These are phyloP conservation scores for Neophaeococcomyces aloes DNA, from an alignment of 2,329 filamentous ascomycete species.

Conservation along the genomic window DNA sequence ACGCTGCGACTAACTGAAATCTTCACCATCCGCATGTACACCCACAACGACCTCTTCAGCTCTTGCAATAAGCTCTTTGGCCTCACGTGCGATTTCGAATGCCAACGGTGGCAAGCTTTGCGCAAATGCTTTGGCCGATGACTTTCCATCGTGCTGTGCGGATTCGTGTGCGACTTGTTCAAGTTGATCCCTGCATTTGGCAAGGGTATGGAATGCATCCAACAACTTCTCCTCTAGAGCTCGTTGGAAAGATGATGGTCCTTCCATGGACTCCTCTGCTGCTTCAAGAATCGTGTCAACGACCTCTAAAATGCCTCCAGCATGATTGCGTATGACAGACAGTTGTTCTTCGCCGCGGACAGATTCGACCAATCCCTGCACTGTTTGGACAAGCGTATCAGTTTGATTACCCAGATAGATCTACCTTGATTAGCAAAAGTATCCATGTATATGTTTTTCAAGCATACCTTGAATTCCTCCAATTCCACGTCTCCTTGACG, in stretches of 20 bases:
- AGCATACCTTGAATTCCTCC: slow-evolving; percentile 50
- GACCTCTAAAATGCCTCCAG: slow-evolving; percentile 58
- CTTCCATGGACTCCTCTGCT: slow-evolving; percentile 47
- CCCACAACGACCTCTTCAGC: slow-evolving; percentile 31
- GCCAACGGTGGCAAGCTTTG: slow-evolving; percentile 69
- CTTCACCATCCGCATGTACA: slow-evolving; percentile 25
- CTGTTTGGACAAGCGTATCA: slow-evolving; percentile 64
- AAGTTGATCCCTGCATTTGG: slow-evolving; percentile 54
- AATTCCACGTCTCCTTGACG: slow-evolving; percentile 39
- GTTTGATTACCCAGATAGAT: slow-evolving; percentile 77
- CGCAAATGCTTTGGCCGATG: slow-evolving; percentile 47
- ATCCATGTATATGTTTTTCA: background rate
- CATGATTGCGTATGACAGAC: slow-evolving; percentile 56
- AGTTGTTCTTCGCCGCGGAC: slow-evolving; percentile 57
- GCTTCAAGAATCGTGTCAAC: slow-evolving; percentile 60
- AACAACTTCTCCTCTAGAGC: slow-evolving; percentile 35
- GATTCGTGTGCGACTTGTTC: slow-evolving; percentile 54
- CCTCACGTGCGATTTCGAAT: slow-evolving; percentile 75
- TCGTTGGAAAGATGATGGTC: slow-evolving; percentile 33
- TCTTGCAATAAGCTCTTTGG: slow-evolving; percentile 57
- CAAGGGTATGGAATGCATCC: slow-evolving; percentile 39
- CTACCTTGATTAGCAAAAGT: slow-evolving; percentile 30
- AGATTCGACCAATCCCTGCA: slow-evolving; percentile 67
- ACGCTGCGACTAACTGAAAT: slow-evolving; percentile 21
- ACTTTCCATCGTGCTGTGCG: slow-evolving; percentile 46